Percentiles rank a stretch among this genome's conserved stretches.
Conservation (phyloP, 345 rosid genomes). For the Atalantia buxifolia region DNA sequence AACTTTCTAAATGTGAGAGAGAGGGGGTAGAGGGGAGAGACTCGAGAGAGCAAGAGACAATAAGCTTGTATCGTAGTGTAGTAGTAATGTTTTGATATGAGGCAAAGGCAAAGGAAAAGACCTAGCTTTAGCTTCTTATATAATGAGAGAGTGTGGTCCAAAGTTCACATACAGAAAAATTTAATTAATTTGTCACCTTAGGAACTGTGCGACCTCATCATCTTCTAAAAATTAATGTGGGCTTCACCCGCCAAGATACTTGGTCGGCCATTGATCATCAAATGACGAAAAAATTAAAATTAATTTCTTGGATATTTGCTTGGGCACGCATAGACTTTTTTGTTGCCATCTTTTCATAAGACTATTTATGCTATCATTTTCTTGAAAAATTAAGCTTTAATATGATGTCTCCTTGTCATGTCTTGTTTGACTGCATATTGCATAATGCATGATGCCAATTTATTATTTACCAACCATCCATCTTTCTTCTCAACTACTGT, state of each 20-base stretch:
- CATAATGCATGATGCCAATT: background rate
- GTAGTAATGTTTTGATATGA: conserved; percentile 1
- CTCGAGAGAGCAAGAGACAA: background rate
- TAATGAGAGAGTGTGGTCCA: conserved; percentile 30
- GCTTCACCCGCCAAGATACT: conserved; percentile 24
- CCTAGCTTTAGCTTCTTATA: conserved; percentile 7
- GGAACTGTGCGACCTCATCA: conserved; percentile 23
- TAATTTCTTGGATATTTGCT: background rate
- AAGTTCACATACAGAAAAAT: background rate
- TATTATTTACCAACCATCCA: background rate
- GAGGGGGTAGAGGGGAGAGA: no score
- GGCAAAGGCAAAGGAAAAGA: background rate
- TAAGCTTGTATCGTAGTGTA: background rate
- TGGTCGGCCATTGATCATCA: conserved; percentile 38
- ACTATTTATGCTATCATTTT: conserved; percentile 4
- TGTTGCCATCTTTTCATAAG: conserved; percentile 2
- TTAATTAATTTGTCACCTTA: conserved; percentile 1
- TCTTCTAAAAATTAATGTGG: conserved; percentile 27
- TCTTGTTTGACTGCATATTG: conserved; percentile 5
- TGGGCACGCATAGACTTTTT: background rate
- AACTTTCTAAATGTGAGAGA: background rate
- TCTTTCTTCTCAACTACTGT: background rate
- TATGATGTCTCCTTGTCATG: conserved; percentile 21
- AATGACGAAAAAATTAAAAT: background rate
- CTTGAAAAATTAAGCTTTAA: background rate